A percentile compares a stretch with the other conserved stretches of the same genome.
Evolutionary conservation across 805 yeast genomes (phyloP).

Genomic region (Blastobotrys terrestris): DNA sequence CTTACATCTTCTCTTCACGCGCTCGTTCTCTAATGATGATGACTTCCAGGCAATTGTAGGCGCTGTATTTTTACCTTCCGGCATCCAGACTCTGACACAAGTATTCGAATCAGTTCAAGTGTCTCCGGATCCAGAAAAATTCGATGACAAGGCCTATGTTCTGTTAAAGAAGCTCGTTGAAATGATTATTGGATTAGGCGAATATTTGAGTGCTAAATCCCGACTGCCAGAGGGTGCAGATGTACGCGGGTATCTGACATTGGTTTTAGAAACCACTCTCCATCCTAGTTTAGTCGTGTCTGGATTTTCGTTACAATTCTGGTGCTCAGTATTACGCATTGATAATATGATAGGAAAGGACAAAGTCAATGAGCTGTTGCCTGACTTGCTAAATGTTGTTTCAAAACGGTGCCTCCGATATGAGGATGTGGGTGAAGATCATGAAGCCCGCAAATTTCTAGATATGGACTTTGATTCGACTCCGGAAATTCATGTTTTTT

Average conservation of each 20-base stretch:
- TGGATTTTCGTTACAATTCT: slow-evolving; percentile 84
- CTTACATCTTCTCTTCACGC: slow-evolving; percentile 78
- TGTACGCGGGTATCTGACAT: slow-evolving; percentile 57
- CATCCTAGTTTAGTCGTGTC: slow-evolving; percentile 86
- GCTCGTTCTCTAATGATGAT: slow-evolving; percentile 55
- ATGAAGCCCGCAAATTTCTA: slow-evolving; percentile 56
- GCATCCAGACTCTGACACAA: slow-evolving; percentile 59
- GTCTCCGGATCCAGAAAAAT: slow-evolving; percentile 45
- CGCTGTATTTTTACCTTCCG: slow-evolving; percentile 64
- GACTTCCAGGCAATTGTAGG: slow-evolving; percentile 80
- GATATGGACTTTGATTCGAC: slow-evolving; percentile 85
- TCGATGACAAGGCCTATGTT: slow-evolving; percentile 76
- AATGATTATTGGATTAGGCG: slow-evolving; percentile 82
- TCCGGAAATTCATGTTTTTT: slow-evolving; percentile 70
- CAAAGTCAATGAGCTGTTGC: slow-evolving; percentile 47
- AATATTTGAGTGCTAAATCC: slow-evolving; percentile 50
- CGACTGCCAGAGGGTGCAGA: slow-evolving; percentile 51
- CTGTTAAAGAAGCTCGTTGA: slow-evolving; percentile 86
- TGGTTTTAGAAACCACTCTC: slow-evolving; percentile 73
- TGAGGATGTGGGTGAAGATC: slow-evolving; percentile 58
- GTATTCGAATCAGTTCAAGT: slow-evolving; percentile 52
- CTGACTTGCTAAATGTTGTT: slow-evolving; percentile 66
- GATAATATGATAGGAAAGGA: slow-evolving; percentile 48
- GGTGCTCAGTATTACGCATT: slow-evolving; percentile 84
- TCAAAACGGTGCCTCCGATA: slow-evolving; percentile 75